Conservation (phyloP, 2,329 filamentous ascomycete species). For the Aspergillus carbonarius region DNA sequence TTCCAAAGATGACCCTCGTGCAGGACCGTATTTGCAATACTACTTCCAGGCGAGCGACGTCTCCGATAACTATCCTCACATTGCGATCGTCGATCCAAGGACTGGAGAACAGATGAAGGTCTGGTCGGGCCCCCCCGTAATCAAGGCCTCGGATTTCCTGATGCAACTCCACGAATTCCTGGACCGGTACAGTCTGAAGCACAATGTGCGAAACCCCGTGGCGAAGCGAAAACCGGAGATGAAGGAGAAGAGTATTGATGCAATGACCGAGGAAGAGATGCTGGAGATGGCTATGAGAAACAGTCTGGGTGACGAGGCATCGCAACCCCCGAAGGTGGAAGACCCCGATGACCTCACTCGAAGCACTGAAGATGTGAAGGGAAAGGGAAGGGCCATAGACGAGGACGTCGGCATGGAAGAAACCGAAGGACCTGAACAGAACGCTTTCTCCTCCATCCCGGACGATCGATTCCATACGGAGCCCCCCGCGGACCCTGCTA, state of each 20-base stretch:
- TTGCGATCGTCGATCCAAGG: constrained; percentile 90
- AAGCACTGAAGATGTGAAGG: constrained; percentile 49
- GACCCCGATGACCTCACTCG: constrained; percentile 90
- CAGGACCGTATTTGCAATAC: constrained; percentile 80
- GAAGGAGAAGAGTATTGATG: constrained; percentile 71
- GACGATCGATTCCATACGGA: constrained; percentile 72
- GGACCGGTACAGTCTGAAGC: constrained; percentile 89
- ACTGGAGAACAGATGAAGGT: constrained; percentile 97
- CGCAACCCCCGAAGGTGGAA: constrained; percentile 54
- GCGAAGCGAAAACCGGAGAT: constrained; percentile 72
- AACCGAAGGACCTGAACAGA: constrained; percentile 36
- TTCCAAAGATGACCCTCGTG: constrained; percentile 76
- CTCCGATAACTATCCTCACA: constrained; percentile 89
- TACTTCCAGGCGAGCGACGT: constrained; percentile 81
- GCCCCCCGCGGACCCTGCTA: constrained; percentile 67
- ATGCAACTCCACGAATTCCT: constrained; percentile 93
- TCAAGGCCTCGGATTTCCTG: constrained; percentile 75
- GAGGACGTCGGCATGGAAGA: constrained; percentile 39
- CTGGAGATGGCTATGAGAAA: constrained; percentile 89
- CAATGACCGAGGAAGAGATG: constrained; percentile 98
- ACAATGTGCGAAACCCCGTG: constrained; percentile 89
- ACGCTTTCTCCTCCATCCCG: constrained; percentile 68
- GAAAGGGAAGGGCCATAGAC: constrained; percentile 51
- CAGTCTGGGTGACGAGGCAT: constrained; percentile 64
- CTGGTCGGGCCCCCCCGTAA: constrained; percentile 83